A percentile compares a stretch with the other conserved stretches of the same genome.
These are phyloP conservation scores for Dryas drummondii DNA, from an alignment of 306 rosid genomes.

Conservation along the genomic window DNA sequence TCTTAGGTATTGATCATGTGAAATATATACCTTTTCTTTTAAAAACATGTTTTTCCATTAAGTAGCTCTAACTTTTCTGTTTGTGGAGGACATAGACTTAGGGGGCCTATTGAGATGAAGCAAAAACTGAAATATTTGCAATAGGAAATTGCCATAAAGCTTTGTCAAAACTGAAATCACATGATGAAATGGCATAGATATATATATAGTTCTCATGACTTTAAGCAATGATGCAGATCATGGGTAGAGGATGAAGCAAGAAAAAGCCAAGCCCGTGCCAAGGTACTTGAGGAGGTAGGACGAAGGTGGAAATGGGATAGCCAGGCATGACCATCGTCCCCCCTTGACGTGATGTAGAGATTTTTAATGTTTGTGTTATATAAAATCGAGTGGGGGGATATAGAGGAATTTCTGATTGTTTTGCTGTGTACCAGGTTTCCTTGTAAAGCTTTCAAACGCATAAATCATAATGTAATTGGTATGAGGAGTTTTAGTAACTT, in stretches of 20 bases:
- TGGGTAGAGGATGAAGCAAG: constrained; percentile 98
- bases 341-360: constrained; percentile 22
- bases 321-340: constrained; percentile 39
- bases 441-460: constrained; percentile 13
- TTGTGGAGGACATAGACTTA: neutral
- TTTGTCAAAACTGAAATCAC: neutral
- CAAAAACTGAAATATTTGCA: neutral
- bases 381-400: constrained; percentile 17
- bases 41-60: neutral
- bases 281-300: constrained; percentile 84
- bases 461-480: neutral
- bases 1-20: constrained; percentile 48
- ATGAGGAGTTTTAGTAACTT: neutral
- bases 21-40: neutral
- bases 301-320: constrained; percentile 89
- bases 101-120: neutral
- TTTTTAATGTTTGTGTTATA: constrained; percentile 1
- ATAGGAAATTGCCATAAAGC: neutral
- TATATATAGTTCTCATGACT: constrained; percentile 17
- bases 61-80: neutral
- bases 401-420: constrained; percentile 9
- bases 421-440: constrained; percentile 12
- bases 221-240: constrained; percentile 58
- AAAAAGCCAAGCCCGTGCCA: constrained; percentile 81
- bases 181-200: neutral